These are phyloP conservation scores for Gypsophila paniculata DNA, from an alignment of 179 eudicot genomes.

Conservation along the genomic window DNA sequence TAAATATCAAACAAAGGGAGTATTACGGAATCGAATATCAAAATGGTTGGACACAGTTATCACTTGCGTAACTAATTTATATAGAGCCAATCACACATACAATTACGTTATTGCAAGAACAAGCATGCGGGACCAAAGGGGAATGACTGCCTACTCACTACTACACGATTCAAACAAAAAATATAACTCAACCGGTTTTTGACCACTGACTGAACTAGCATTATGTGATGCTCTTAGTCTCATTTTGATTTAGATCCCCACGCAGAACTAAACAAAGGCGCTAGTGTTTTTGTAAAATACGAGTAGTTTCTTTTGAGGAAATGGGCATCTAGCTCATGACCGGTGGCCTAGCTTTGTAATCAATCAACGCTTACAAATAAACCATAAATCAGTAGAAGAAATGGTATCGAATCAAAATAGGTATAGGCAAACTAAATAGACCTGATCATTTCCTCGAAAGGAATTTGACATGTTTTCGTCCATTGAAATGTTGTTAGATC, in stretches of 20 bases:
- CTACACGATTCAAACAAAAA: neutral
- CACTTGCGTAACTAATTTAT: too few relatives aligned
- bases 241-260: constrained; percentile 3
- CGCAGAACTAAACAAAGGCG: neutral
- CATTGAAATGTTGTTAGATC: constrained; percentile 57
- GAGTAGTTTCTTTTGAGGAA: neutral
- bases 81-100: too few relatives aligned
- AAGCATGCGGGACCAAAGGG: neutral
- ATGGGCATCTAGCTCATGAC: neutral
- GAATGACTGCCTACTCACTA: neutral
- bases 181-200: neutral
- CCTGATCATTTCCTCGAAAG: constrained; percentile 94
- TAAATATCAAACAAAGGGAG: too few relatives aligned
- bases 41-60: too few relatives aligned
- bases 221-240: neutral
- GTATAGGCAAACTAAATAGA: constrained; percentile 23
- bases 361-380: neutral
- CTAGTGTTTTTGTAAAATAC: neutral
- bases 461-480: constrained; percentile 89
- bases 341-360: neutral
- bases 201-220: neutral
- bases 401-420: neutral
- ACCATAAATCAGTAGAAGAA: neutral
- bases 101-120: too few relatives aligned
- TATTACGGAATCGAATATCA: too few relatives aligned